Base-by-base conservation (phyloP, 768 basidiomycete genomes). In the Lentinula guzmanii region DNA sequence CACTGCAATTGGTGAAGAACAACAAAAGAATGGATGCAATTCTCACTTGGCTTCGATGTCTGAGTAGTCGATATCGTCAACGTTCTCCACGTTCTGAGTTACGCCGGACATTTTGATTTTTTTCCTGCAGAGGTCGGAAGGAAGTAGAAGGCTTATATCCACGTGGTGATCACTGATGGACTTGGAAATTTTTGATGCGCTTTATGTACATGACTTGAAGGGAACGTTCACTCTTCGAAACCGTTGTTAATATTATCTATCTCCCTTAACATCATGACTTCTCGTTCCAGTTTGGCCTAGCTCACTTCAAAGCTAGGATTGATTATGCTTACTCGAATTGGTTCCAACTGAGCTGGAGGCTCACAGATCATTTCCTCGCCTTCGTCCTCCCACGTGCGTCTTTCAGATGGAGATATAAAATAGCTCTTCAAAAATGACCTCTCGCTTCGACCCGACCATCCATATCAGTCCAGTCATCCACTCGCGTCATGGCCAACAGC, bases 31-130 rank as follows among this genome's bases (percentile, higher is more conserved):
- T 10, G 33, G 57, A 28, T 56, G 7, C 11, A 18, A 13, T 72
- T 72, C 83, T 60, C 65, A 94, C 93, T 91, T 92, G 74, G 80
- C 83, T 71, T 95, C 93, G 65, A 96, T 93, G 71, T 95, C 93
- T 51, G 87, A 83, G 71, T 87, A 95, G 72, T 95, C 93, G 67
- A 93, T 91, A 59, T 83, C 85, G 52, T 89, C 86, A 63, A 83
- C 83, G 66, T 50, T 55, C 18, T 58, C 59, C 13, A 31, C 37
- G 50, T 52, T 42, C 18, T 59, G 45, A 8, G 46, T 60, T 11
- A 60, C 16, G 13, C 51, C 58, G 9, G 58, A 45, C 58, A 59
- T 59, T 59, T 51, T 35, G 46, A 18, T 11, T 21, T 48, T 35
- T 37, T 42, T 37, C 41, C 18, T 37, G 8, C 4, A 16, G 10